Conservation (phyloP, 2,329 filamentous ascomycete species). For the Aspergillus neotritici region DNA sequence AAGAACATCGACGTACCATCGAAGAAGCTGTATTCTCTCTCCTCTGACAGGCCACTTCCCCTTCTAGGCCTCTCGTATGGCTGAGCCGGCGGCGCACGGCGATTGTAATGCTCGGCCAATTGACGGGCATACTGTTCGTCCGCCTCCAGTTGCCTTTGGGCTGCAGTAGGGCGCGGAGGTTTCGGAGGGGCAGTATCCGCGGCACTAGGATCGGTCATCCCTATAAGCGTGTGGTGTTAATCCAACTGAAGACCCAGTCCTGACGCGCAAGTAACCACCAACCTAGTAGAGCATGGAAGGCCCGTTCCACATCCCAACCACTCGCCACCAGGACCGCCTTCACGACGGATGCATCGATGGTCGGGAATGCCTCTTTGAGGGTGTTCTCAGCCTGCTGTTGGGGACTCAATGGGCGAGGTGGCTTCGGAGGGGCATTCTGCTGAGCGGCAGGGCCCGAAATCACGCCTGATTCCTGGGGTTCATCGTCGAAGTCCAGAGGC, state of each 20-base stretch:
- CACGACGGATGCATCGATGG: slow-evolving; percentile 71
- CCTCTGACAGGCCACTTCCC: slow-evolving; percentile 56
- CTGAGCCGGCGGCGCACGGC: slow-evolving; percentile 28
- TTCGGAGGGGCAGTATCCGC: slow-evolving; percentile 62
- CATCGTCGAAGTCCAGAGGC: slow-evolving; percentile 54
- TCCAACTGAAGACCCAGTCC: not conserved
- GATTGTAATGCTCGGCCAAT: slow-evolving; percentile 82
- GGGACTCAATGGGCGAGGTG: slow-evolving; percentile 74
- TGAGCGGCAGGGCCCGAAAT: slow-evolving; percentile 21
- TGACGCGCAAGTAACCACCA: slow-evolving; percentile 23
- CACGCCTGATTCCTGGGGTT: slow-evolving; percentile 43
- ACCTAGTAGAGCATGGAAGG: slow-evolving; percentile 92
- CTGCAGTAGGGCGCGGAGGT: slow-evolving; percentile 68
- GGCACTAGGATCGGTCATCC: slow-evolving; percentile 77
- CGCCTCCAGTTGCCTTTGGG: slow-evolving; percentile 75
- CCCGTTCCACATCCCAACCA: slow-evolving; percentile 79
- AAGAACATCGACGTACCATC: slow-evolving; percentile 51
- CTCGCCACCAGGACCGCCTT: slow-evolving; percentile 85
- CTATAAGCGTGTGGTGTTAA: slow-evolving; percentile 36
- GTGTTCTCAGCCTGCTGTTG: slow-evolving; percentile 81
- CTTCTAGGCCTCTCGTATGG: slow-evolving; percentile 44
- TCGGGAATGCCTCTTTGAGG: slow-evolving; percentile 88
- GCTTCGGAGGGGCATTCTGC: slow-evolving; percentile 63
- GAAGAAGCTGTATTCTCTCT: slow-evolving; percentile 81
- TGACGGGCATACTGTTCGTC: slow-evolving; percentile 90